phyloP scores from a whole-genome alignment of 495 filamentous ascomycete species.

The Oleoguttula mirabilis region DNA sequence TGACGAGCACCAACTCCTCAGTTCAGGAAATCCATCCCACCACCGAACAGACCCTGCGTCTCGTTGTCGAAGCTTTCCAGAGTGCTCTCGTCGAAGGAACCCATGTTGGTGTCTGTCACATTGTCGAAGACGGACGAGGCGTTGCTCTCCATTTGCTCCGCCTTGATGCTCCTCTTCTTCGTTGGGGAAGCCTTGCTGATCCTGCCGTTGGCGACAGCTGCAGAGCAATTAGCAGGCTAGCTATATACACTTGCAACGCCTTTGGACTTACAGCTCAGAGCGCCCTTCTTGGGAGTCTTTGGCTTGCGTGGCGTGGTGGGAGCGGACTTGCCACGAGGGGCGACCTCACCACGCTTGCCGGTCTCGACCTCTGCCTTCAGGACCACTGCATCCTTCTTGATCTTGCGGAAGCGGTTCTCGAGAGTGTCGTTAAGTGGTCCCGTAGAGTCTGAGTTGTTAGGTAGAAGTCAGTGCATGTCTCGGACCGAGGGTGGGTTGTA shows the following conservation, averaged over 20 bases:
- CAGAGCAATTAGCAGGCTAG: neutral
- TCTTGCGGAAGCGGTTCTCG: conserved; percentile 31
- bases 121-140: too few species aligned
- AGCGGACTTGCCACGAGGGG: conserved; percentile 14
- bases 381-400: conserved; percentile 23
- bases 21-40: too few species aligned
- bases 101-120: too few species aligned
- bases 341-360: conserved; percentile 16
- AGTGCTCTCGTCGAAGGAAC: too few species aligned
- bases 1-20: too few species aligned
- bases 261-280: conserved; percentile 8
- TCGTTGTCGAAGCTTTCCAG: too few species aligned
- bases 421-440: conserved; percentile 34
- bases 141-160: neutral
- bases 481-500: too few species aligned
- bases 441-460: too few species aligned
- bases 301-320: conserved; percentile 18
- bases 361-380: conserved; percentile 24
- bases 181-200: conserved; percentile 5
- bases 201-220: conserved; percentile 11
- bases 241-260: neutral
- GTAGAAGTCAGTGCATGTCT: too few species aligned
- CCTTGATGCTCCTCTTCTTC: conserved; percentile 7
- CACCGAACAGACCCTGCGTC: too few species aligned
- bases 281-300: conserved; percentile 20